Evolutionary conservation across 208 protist species (phyloP).

Genomic region (Acanthamoeba sp.): DNA sequence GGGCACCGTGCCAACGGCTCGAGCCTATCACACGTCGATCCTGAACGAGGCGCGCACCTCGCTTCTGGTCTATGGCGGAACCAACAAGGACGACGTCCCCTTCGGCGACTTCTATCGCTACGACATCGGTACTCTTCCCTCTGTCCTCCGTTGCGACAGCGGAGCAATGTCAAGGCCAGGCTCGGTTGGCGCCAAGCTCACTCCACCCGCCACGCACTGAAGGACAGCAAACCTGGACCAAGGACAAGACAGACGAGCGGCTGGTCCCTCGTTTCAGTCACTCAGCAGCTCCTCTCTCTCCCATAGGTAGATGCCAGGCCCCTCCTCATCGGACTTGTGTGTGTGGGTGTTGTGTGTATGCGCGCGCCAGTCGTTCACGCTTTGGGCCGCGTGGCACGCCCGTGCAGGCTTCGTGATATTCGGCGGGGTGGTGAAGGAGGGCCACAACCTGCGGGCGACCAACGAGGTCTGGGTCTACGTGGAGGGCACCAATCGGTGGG

Average conservation of each 20-base stretch:
- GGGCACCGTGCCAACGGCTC: not conserved
- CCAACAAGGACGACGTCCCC: not conserved
- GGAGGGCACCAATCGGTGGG: not conserved
- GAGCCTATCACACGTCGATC: not conserved
- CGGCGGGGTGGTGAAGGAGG: not conserved
- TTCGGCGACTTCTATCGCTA: not conserved
- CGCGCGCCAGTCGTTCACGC: too few relatives aligned
- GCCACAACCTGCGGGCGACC: not conserved
- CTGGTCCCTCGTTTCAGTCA: not conserved
- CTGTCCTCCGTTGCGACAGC: too few relatives aligned
- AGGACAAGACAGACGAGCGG: not conserved
- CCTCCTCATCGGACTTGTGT: too few relatives aligned
- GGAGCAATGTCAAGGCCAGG: not conserved
- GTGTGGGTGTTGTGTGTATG: too few relatives aligned
- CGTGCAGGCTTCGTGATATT: constrained; percentile 1
- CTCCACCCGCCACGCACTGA: not conserved
- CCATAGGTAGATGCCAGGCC: too few relatives aligned
- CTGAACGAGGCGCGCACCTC: not conserved
- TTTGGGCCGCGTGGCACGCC: too few relatives aligned
- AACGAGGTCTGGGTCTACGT: not conserved
- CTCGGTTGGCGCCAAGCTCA: not conserved
- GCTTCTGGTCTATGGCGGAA: not conserved
- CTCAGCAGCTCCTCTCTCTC: not conserved
- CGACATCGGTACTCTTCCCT: not conserved
- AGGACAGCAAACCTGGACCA: not conserved